Percentiles rank a stretch among this genome's conserved stretches.
These are phyloP conservation scores for Carex pumila DNA, from an alignment of 176 grass and related monocot species.

Conservation along the genomic window DNA sequence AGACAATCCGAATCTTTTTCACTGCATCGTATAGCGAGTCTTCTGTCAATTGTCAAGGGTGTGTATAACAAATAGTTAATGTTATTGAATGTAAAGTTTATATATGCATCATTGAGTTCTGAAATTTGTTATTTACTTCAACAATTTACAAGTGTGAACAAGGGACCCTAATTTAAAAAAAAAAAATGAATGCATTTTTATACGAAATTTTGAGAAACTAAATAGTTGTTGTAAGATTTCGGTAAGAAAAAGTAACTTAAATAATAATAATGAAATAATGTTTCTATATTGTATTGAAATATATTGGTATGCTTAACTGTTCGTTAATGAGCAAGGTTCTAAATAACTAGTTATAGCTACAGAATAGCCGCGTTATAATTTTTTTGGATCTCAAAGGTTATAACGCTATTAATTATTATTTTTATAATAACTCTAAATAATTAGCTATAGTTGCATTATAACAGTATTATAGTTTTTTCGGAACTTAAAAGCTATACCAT, in stretches of 20 bases:
- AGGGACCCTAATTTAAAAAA: neutral
- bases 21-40: neutral
- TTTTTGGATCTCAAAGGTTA: no score
- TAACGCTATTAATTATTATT: no score
- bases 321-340: neutral
- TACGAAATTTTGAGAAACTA: neutral
- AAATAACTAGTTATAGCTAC: no score
- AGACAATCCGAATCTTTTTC: neutral
- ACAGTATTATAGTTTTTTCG: no score
- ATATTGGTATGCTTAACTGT: neutral
- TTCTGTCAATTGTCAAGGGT: neutral
- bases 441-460: no score
- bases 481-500: no score
- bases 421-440: no score
- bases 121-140: neutral
- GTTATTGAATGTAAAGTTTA: neutral
- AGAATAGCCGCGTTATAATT: no score
- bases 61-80: neutral
- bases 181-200: neutral
- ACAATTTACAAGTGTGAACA: neutral
- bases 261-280: neutral
- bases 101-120: neutral
- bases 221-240: neutral
- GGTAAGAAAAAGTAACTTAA: neutral
- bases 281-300: neutral